Percentiles rank a stretch among this genome's conserved stretches.
Conservation (phyloP, 2,329 filamentous ascomycete genomes). For the Malbranchea cinnamomea region DNA sequence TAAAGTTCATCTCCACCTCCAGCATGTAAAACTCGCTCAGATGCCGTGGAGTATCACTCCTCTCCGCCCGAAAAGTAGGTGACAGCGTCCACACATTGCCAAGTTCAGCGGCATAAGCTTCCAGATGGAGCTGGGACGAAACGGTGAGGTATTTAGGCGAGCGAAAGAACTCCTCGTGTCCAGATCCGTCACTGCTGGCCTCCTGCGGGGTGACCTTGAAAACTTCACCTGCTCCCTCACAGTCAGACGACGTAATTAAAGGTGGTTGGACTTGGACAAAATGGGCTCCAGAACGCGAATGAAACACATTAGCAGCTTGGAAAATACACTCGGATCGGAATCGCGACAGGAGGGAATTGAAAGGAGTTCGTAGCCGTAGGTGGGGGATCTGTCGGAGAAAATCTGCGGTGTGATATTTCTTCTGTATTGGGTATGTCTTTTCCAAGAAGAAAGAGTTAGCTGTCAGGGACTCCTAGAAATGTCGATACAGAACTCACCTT, state of each 20-base stretch:
- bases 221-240: conserved; percentile 89
- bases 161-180: conserved; percentile 55
- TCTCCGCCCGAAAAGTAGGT: conserved; percentile 85
- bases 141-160: conserved; percentile 89
- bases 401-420: conserved; percentile 85
- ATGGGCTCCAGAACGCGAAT: conserved; percentile 42
- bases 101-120: conserved; percentile 76
- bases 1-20: conserved; percentile 77
- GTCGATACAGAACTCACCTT: conserved; percentile 42
- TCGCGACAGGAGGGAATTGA: conserved; percentile 66
- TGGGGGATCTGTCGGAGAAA: conserved; percentile 82
- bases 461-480: not conserved
- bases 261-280: conserved; percentile 65
- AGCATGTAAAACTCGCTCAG: conserved; percentile 99
- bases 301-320: conserved; percentile 62
- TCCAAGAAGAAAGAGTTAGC: not conserved
- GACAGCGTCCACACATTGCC: conserved; percentile 89
- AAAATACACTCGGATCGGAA: conserved; percentile 69
- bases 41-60: conserved; percentile 83
- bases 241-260: conserved; percentile 91
- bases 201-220: conserved; percentile 51
- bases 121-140: conserved; percentile 84
- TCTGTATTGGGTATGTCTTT: conserved; percentile 83
- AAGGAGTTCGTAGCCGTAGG: conserved; percentile 64
- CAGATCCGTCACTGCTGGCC: conserved; percentile 16